These are phyloP conservation scores for Lactarius hatsudake DNA, from an alignment of 768 basidiomycete species.

Conservation along the genomic window DNA sequence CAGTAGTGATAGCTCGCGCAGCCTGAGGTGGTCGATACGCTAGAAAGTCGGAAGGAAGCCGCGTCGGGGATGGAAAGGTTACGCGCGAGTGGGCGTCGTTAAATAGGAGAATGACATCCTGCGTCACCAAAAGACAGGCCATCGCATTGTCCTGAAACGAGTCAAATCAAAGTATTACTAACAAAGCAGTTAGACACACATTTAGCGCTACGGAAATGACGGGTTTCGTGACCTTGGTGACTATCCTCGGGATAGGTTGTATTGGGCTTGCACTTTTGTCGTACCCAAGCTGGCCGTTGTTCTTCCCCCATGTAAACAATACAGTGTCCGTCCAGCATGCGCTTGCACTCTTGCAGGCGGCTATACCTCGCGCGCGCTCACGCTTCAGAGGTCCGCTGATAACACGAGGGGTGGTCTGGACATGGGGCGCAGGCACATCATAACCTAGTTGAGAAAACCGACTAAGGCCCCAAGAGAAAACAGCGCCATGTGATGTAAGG, in stretches of 20 bases:
- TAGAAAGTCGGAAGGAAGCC: slow-evolving; percentile 36
- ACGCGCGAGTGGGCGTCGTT: slow-evolving; percentile 75
- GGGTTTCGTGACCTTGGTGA: slow-evolving; percentile 69
- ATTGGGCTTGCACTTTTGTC: slow-evolving; percentile 70
- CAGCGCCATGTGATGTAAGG: slow-evolving; percentile 75
- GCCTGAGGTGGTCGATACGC: slow-evolving; percentile 84
- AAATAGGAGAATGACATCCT: slow-evolving; percentile 82
- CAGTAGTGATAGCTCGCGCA: slow-evolving; percentile 63
- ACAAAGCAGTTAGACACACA: slow-evolving; percentile 41
- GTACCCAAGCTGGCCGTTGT: slow-evolving; percentile 90
- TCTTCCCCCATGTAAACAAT: slow-evolving; percentile 91
- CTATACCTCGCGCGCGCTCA: slow-evolving; percentile 74
- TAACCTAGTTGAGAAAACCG: slow-evolving; percentile 90
- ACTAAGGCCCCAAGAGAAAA: slow-evolving; percentile 89
- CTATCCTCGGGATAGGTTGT: slow-evolving; percentile 76
- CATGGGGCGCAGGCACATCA: slow-evolving; percentile 54
- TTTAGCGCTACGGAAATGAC: slow-evolving; percentile 74
- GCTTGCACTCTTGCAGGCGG: slow-evolving; percentile 83
- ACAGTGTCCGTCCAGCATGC: slow-evolving; percentile 78
- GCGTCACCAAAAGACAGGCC: slow-evolving; percentile 72
- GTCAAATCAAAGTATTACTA: slow-evolving; percentile 1
- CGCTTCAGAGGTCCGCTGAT: slow-evolving; percentile 74
- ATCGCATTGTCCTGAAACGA: slow-evolving; percentile 69
- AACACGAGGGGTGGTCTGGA: slow-evolving; percentile 74
- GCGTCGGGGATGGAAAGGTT: slow-evolving; percentile 65